Base-by-base conservation (phyloP, 2,329 filamentous ascomycete species). In the Epichloe gansuensis region DNA sequence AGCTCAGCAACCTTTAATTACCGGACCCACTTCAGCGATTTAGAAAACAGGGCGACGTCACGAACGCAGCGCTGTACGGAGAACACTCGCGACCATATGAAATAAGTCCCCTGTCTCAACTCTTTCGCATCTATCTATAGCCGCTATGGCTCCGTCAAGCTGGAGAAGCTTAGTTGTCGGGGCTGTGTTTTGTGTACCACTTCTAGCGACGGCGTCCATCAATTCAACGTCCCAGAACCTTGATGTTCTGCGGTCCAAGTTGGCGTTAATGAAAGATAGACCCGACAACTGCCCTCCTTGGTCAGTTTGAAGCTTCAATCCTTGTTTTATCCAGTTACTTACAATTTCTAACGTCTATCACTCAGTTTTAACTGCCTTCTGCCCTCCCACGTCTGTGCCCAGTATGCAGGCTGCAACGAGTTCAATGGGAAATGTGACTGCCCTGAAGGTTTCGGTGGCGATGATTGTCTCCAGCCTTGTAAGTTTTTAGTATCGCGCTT, bases 341-440 rank as follows among this genome's bases (percentile, higher is more conserved):
- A 52, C 60, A 48, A 58, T 54, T 63, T 74, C 31, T 31, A 31
- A 31, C 9, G 31, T 31, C 31, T 17, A 9, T 63, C 31, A 9
- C 8, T 61, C 58, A 91, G 93, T 75, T 98, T 98, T 78, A 97
- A 98, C 79, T 98, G 93, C 73, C 86, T 96, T 54, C 80, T 98
- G 15, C 91, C 93, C 31, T 88, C 88, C 57, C 94, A 95, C 68
- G 83, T 82, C 57, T 98, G 93, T 69, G 83, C 88, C 57, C 93
- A 98, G 71, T 98, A 86, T 66, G 86, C 90, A 38, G 77, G 82
- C 37, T 98, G 93, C 69, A 94, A 93, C 68, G 82, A 85, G 63
- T 90, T 83, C 63, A 95, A 89, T 62, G 93, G 93, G 48, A 91
- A 94, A 75, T 98, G 93, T 71, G 80, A 85, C 55, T 98, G 93